These are phyloP conservation scores for Glutinoglossum americanum DNA, from an alignment of 495 filamentous ascomycete genomes.

Conservation along the genomic window DNA sequence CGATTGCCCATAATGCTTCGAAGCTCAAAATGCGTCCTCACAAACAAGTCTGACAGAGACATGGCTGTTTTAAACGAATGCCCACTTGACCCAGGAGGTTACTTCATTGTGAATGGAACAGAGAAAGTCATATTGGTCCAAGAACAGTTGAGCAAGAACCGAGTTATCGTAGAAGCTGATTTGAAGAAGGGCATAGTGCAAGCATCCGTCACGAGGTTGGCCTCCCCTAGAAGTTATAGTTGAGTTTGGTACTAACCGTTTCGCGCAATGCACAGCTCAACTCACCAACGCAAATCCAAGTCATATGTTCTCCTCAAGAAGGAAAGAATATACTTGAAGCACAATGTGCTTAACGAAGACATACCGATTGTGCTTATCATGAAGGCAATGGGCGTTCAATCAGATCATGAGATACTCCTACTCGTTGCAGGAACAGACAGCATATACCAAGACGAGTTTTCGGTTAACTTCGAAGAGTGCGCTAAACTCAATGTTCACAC, in stretches of 20 bases:
- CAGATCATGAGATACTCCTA: constrained; percentile 81
- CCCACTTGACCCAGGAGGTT: constrained; percentile 85
- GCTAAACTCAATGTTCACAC: constrained; percentile 63
- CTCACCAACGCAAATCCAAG: constrained; percentile 91
- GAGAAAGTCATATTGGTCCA: constrained; percentile 98
- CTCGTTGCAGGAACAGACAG: constrained; percentile 68
- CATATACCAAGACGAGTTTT: constrained; percentile 78
- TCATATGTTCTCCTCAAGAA: constrained; percentile 88
- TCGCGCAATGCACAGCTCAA: constrained; percentile 39
- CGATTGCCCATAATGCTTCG: constrained; percentile 91
- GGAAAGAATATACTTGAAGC: constrained; percentile 67
- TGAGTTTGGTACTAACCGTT: neutral
- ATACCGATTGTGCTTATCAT: constrained; percentile 81
- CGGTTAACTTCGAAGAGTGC: constrained; percentile 83
- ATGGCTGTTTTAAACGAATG: constrained; percentile 86
- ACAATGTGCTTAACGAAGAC: constrained; percentile 81
- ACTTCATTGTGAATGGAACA: constrained; percentile 70
- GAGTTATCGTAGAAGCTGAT: constrained; percentile 88
- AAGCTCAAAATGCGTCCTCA: constrained; percentile 76
- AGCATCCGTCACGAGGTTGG: constrained; percentile 70
- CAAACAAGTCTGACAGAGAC: constrained; percentile 53
- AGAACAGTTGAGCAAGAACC: constrained; percentile 95
- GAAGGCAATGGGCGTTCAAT: constrained; percentile 82
- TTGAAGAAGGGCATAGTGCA: constrained; percentile 78
- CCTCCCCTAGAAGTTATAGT: neutral